phyloP scores from a whole-genome alignment of 768 basidiomycete species.

The Lactifluus hygrophoroides region DNA sequence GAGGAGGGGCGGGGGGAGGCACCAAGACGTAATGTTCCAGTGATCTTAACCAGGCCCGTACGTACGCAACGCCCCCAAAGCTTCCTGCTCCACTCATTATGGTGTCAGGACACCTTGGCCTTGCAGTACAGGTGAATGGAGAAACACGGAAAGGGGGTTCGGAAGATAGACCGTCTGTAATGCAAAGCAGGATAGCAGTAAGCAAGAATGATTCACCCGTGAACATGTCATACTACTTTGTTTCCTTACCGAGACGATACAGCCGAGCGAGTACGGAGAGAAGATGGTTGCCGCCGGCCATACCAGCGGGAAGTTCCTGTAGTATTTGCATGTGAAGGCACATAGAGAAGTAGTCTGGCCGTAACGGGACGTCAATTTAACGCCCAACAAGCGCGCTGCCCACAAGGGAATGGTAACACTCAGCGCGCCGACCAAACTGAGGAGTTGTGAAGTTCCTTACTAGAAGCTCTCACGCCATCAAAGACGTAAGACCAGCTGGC shows the following conservation, averaged over 20 bases:
- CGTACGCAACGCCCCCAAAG: neutral
- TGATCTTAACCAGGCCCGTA: neutral
- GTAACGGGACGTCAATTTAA: neutral
- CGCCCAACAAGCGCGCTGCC: neutral
- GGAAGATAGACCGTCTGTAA: neutral
- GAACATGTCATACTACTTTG: neutral
- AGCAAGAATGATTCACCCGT: neutral
- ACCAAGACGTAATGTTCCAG: conserved; percentile 5
- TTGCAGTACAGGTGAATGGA: neutral
- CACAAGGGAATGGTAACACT: neutral
- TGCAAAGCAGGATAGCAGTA: neutral
- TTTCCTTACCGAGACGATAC: neutral
- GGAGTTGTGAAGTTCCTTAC: neutral
- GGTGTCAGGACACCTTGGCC: neutral
- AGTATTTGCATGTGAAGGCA: neutral
- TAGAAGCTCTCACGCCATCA: conserved; percentile 15
- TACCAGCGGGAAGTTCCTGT: neutral
- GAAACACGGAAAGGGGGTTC: neutral
- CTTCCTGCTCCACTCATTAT: neutral
- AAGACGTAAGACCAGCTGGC: conserved; percentile 12
- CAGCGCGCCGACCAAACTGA: neutral
- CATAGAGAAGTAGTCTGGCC: neutral
- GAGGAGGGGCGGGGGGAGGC: neutral
- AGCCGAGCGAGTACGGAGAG: neutral
- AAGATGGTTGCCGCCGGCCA: neutral